These are phyloP conservation scores for Candida rishiriensis DNA, from an alignment of 805 yeast species.

Conservation along the genomic window DNA sequence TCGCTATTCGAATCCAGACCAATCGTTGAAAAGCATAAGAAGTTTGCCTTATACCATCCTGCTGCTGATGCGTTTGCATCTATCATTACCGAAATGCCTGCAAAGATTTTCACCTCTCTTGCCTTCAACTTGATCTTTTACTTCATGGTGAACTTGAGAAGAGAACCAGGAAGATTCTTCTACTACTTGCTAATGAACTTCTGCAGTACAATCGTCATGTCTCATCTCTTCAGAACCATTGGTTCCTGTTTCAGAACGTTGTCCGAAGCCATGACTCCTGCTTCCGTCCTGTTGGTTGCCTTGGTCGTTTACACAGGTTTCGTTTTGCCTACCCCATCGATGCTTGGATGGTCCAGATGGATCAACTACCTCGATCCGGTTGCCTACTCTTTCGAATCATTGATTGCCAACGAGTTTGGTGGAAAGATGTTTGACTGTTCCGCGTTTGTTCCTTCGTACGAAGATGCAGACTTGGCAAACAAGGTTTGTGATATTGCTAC, in stretches of 20 bases:
- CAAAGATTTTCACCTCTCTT: slow-evolving; percentile 38
- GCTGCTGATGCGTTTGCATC: slow-evolving; percentile 56
- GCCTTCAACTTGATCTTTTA: slow-evolving; percentile 46
- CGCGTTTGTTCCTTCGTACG: slow-evolving; percentile 41
- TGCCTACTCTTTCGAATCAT: slow-evolving; percentile 52
- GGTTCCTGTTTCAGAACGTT: slow-evolving; percentile 45
- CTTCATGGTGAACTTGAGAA: slow-evolving; percentile 47
- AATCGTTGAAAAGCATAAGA: slow-evolving; percentile 53
- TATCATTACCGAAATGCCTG: slow-evolving; percentile 45
- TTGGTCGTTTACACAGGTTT: slow-evolving; percentile 51
- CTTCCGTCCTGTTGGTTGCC: slow-evolving; percentile 44
- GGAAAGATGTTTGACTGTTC: slow-evolving; percentile 44
- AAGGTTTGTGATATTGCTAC: slow-evolving; percentile 44
- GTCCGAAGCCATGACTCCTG: slow-evolving; percentile 53
- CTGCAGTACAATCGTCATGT: slow-evolving; percentile 44
- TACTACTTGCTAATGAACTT: slow-evolving; percentile 42
- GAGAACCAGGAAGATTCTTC: slow-evolving; percentile 49
- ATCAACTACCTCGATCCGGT: slow-evolving; percentile 54
- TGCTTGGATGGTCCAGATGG: slow-evolving; percentile 63
- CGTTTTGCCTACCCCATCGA: slow-evolving; percentile 47
- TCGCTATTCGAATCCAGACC: slow-evolving; percentile 49
- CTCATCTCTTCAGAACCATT: slow-evolving; percentile 46
- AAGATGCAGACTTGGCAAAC: slow-evolving; percentile 12
- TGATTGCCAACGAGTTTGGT: slow-evolving; percentile 54
- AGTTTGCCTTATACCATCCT: slow-evolving; percentile 51